phyloP scores from a whole-genome alignment of 768 basidiomycete species.

The Hypsizygus marmoreus region DNA sequence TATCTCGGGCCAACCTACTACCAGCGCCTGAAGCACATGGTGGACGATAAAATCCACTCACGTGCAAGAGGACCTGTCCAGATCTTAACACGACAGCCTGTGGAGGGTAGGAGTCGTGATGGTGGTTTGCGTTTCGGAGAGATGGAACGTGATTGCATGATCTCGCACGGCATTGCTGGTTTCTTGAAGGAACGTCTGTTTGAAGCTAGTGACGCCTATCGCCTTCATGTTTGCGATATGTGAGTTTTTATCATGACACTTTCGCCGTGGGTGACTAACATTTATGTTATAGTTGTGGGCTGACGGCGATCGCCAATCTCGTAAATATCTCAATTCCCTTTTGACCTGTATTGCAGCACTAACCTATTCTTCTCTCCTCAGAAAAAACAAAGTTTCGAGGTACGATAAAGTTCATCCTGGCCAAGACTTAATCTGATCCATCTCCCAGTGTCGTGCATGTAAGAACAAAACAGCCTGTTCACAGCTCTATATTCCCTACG shows the following conservation, averaged over 20 bases:
- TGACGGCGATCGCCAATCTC: slow-evolving; percentile 96
- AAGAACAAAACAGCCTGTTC: slow-evolving; percentile 96
- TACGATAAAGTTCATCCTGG: slow-evolving; percentile 16
- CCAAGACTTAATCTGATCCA: slow-evolving; percentile 1
- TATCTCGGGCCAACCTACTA: slow-evolving; percentile 99
- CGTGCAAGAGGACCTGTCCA: slow-evolving; percentile 97
- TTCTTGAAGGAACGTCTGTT: slow-evolving; percentile 98
- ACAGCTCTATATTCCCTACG: slow-evolving; percentile 92
- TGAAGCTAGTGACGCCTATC: slow-evolving; percentile 90
- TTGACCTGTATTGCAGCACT: slow-evolving; percentile 5
- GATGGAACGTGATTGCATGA: slow-evolving; percentile 99
- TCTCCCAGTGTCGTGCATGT: slow-evolving; percentile 80
- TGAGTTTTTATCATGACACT: slow-evolving; percentile 40
- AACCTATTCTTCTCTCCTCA: slow-evolving; percentile 23
- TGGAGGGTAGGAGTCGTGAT: slow-evolving; percentile 97
- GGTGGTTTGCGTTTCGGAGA: slow-evolving; percentile 99
- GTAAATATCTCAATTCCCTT: slow-evolving; percentile 43
- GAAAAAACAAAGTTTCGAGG: slow-evolving; percentile 99
- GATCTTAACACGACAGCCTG: slow-evolving; percentile 95
- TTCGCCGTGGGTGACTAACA: slow-evolving; percentile 9
- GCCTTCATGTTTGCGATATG: slow-evolving; percentile 96
- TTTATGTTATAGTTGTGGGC: slow-evolving; percentile 67
- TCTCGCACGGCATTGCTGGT: slow-evolving; percentile 97
- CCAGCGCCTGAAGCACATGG: slow-evolving; percentile 99
- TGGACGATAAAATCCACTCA: slow-evolving; percentile 99